Percentiles rank a stretch among this genome's conserved stretches.
These are phyloP conservation scores for Aspergillus japonicus DNA, from an alignment of 2,329 filamentous ascomycete genomes.

Conservation along the genomic window DNA sequence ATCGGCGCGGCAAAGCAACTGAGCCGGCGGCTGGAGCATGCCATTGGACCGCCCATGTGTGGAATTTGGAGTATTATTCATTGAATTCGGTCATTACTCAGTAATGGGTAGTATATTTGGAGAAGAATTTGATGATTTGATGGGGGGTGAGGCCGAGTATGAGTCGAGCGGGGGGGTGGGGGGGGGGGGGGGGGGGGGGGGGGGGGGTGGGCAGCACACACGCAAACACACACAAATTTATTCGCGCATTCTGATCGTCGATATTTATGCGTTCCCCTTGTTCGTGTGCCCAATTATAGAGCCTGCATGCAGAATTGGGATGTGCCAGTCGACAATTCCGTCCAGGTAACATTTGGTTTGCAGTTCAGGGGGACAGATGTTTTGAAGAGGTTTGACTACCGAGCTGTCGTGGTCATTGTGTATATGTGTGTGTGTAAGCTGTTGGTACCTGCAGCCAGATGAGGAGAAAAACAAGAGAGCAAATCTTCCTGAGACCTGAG, in stretches of 20 bases:
- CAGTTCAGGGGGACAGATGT: not conserved
- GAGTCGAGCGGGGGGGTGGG: no score
- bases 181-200: no score
- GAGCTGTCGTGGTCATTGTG: not conserved
- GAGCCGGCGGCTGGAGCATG: not conserved
- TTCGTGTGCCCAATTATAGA: not conserved
- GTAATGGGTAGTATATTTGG: constrained; percentile 9
- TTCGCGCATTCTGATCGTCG: constrained; percentile 14
- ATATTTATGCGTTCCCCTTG: not conserved
- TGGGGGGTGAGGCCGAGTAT: not conserved
- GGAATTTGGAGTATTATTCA: constrained; percentile 6
- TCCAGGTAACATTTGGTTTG: not conserved
- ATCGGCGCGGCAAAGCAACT: constrained; percentile 16
- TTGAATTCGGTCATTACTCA: not conserved
- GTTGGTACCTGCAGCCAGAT: not conserved
- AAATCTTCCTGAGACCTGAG: not conserved
- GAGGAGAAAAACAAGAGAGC: not conserved
- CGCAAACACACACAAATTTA: constrained; percentile 6
- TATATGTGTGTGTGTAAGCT: not conserved
- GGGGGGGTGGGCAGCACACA: no score
- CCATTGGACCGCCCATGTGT: constrained; percentile 9
- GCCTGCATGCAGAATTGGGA: not conserved
- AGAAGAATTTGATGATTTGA: not conserved
- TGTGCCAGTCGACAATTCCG: no score
- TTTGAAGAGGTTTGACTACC: no score